Conservation (phyloP, 306 rosid species). For the Begonia peltatifolia region DNA sequence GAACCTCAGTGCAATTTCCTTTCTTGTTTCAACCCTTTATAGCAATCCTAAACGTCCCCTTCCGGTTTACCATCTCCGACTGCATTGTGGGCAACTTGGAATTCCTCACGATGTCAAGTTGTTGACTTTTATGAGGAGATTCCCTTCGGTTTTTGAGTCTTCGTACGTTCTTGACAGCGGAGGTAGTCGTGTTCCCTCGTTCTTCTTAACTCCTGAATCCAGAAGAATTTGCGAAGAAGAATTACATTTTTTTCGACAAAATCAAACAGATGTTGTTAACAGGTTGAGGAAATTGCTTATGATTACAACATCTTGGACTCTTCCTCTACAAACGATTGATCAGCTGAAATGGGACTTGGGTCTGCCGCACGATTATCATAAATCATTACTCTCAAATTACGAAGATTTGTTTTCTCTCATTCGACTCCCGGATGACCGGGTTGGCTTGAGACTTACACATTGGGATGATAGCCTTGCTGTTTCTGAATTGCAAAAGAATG, state of each 20-base stretch:
- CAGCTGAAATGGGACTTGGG: conserved; percentile 91
- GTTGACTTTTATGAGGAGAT: conserved; percentile 58
- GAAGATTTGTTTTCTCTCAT: conserved; percentile 40
- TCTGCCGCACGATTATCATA: conserved; percentile 61
- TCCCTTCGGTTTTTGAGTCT: conserved; percentile 57
- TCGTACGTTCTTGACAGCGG: conserved; percentile 37
- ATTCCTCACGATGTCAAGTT: conserved; percentile 54
- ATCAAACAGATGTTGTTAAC: conserved; percentile 37
- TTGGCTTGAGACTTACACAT: conserved; percentile 50
- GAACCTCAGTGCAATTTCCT: conserved; percentile 58
- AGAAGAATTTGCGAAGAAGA: conserved; percentile 27
- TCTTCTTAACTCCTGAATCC: conserved; percentile 47
- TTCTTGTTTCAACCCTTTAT: conserved; percentile 49
- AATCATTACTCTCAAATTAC: conserved; percentile 34
- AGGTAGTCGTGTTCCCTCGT: conserved; percentile 62
- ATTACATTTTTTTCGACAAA: conserved; percentile 17
- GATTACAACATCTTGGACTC: conserved; percentile 50
- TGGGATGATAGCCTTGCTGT: conserved; percentile 63
- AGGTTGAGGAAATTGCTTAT: conserved; percentile 67
- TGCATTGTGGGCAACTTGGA: conserved; percentile 55
- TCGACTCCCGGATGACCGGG: conserved; percentile 45
- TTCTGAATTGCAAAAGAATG: conserved; percentile 52
- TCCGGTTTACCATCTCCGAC: conserved; percentile 51
- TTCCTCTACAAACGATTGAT: conserved; percentile 77
- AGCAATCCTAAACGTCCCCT: conserved; percentile 29